phyloP scores from a whole-genome alignment of 768 basidiomycete genomes.

The Panellus pusillus region DNA sequence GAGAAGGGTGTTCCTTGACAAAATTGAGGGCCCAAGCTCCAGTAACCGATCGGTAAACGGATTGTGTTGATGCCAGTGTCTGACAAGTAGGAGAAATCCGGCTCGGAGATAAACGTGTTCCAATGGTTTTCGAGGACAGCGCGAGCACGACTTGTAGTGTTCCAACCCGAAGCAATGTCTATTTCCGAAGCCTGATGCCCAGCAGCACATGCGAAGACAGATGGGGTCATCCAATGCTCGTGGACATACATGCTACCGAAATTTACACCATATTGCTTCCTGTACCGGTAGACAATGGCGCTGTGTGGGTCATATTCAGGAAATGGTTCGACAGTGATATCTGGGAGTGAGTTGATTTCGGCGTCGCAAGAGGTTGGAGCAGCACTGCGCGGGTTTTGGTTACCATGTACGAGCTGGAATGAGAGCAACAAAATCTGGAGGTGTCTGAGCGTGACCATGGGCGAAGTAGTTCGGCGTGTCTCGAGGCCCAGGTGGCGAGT shows the following conservation, averaged over 20 bases:
- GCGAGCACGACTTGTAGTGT: slow-evolving; percentile 40
- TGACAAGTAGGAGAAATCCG: slow-evolving; percentile 69
- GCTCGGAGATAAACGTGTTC: slow-evolving; percentile 67
- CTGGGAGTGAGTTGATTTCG: not conserved
- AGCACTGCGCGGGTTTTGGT: too few relatives aligned
- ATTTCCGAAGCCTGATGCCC: slow-evolving; percentile 54
- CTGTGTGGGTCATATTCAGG: slow-evolving; percentile 48
- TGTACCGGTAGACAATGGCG: slow-evolving; percentile 57
- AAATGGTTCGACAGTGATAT: slow-evolving; percentile 35
- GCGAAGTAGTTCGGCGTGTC: not conserved
- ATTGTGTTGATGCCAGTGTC: slow-evolving; percentile 70
- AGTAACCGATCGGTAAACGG: slow-evolving; percentile 62
- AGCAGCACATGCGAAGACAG: slow-evolving; percentile 58
- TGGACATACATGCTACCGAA: slow-evolving; percentile 57
- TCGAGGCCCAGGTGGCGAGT: not conserved
- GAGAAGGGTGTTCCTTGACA: slow-evolving; percentile 68
- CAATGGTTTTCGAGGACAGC: slow-evolving; percentile 69
- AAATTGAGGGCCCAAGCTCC: slow-evolving; percentile 57
- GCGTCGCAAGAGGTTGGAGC: not conserved
- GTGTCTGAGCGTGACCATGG: not conserved
- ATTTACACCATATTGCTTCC: slow-evolving; percentile 66
- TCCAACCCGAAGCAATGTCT: slow-evolving; percentile 69
- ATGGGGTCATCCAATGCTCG: slow-evolving; percentile 75
- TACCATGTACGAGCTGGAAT: not conserved
- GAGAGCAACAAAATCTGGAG: too few relatives aligned